Evolutionary conservation across 768 basidiomycete genomes (phyloP), one percentile per base, ranked within the genome.

Genomic region (Lentinula raphanica): DNA sequence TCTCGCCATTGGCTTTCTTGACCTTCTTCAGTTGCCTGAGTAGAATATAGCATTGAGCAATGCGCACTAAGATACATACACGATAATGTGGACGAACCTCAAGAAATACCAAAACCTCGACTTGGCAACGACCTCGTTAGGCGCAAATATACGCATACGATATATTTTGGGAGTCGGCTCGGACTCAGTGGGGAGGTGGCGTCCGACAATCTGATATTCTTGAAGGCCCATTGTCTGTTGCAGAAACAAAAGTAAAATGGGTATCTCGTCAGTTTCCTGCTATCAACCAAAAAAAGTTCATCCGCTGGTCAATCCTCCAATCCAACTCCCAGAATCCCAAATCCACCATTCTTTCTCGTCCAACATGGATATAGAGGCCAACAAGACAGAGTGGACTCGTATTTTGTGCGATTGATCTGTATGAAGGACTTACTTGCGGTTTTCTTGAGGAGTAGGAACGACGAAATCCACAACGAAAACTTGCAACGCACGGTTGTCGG

Each of bases 61-160:
- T n/a, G n/a, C n/a, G n/a, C n/a, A n/a, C n/a, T n/a, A n/a, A n/a
- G n/a, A n/a, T n/a, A n/a, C n/a, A n/a, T n/a, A n/a, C n/a, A n/a
- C n/a, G n/a, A 19, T 11, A 32, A 32, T 12, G 61, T 29, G 21
- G 3, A 66, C 85, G 66, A 63, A 90, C 90, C 89, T 87, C 60
- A 99, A 81, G 86, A 96, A 99, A 80, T 98, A 98, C 96, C 97
- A 98, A 89, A 97, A 99, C 60, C 96, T 88, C 51, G 93, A 96
- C 81, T 99, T 98, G 67, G 97, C 96, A 68, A 99, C 94, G 64
- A 98, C 94, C 62, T 97, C 93, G 73, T 98, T 98, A 64, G 94
- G 93, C 64, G 97, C 94, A 72, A 98, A 99, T 70, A 98, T 97
- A 75, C 96, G 90, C 96, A 98, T 98, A 68, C 96, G 90, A 83